Percentiles rank a stretch among this genome's conserved stretches.
phyloP scores from a whole-genome alignment of 495 filamentous ascomycete species.

The Aspergillus cavernicola region DNA sequence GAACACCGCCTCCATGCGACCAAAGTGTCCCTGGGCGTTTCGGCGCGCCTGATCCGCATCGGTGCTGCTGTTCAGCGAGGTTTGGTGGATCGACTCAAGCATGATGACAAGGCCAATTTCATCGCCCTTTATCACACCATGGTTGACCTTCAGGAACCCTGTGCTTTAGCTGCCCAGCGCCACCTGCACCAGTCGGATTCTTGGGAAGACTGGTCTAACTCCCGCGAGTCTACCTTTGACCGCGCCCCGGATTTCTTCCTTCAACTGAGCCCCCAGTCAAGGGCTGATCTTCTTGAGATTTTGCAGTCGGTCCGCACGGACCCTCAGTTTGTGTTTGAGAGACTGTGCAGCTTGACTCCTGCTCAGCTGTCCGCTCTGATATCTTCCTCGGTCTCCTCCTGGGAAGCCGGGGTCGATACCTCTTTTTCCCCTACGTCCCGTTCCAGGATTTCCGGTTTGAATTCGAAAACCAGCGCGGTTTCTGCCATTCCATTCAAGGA shows the following conservation, averaged over 20 bases:
- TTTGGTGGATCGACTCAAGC: slow-evolving; percentile 82
- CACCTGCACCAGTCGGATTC: slow-evolving; percentile 39
- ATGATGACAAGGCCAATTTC: slow-evolving; percentile 87
- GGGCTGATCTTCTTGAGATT: slow-evolving; percentile 73
- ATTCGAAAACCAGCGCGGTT: slow-evolving; percentile 55
- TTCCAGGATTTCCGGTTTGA: slow-evolving; percentile 44
- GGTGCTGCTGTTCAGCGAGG: slow-evolving; percentile 75
- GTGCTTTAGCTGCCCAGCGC: slow-evolving; percentile 57
- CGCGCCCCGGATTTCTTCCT: slow-evolving; percentile 68
- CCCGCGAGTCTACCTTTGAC: slow-evolving; percentile 30
- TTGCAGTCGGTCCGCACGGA: slow-evolving; percentile 79
- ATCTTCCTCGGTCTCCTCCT: slow-evolving; percentile 67
- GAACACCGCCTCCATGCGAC: slow-evolving; percentile 41
- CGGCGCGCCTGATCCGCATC: slow-evolving; percentile 72
- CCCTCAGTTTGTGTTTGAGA: slow-evolving; percentile 78
- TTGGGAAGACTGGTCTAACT: slow-evolving; percentile 33
- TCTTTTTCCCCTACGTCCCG: slow-evolving; percentile 71
- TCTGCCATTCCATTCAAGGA: slow-evolving; percentile 50
- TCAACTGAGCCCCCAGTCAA: slow-evolving; percentile 70
- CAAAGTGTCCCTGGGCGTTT: slow-evolving; percentile 70
- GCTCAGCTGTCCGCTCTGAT: slow-evolving; percentile 71
- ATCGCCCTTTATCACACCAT: slow-evolving; percentile 81
- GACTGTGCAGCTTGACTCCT: slow-evolving; percentile 66
- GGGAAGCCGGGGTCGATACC: slow-evolving; percentile 76
- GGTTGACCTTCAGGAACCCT: slow-evolving; percentile 83